These are phyloP conservation scores for Salix purpurea DNA, from an alignment of 345 rosid species.

Conservation along the genomic window DNA sequence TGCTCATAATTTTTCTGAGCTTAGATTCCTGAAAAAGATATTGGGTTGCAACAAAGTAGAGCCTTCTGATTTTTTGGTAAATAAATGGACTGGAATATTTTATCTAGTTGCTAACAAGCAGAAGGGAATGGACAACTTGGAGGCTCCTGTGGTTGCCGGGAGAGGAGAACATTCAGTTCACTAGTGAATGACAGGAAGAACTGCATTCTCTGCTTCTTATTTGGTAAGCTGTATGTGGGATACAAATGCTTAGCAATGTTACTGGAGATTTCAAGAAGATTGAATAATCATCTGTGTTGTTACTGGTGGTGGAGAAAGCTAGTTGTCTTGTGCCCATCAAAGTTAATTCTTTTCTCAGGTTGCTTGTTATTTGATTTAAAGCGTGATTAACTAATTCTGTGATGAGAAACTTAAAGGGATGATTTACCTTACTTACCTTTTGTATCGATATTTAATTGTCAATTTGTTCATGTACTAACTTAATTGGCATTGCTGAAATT, in stretches of 20 bases:
- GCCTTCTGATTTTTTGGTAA: slow-evolving; percentile 24
- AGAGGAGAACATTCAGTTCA: slow-evolving; percentile 8
- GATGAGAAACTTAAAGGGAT: slow-evolving; percentile 2
- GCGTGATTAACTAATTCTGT: not conserved
- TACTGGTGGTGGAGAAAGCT: slow-evolving; percentile 19
- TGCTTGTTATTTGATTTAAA: slow-evolving; percentile 14
- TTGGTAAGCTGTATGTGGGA: slow-evolving; percentile 1
- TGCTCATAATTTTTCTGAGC: slow-evolving; percentile 24
- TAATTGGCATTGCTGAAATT: not conserved
- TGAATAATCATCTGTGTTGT: slow-evolving; percentile 15
- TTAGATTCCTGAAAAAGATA: slow-evolving; percentile 23
- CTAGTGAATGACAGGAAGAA: slow-evolving; percentile 13
- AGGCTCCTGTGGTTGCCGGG: slow-evolving; percentile 7
- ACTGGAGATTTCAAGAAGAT: slow-evolving; percentile 7
- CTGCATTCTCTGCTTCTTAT: slow-evolving; percentile 8
- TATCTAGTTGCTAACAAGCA: slow-evolving; percentile 11
- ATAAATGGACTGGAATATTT: slow-evolving; percentile 9
- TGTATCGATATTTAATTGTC: not conserved
- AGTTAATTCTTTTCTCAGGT: slow-evolving; percentile 10
- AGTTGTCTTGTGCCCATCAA: not conserved
- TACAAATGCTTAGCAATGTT: not conserved
- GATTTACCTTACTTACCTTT: not conserved
- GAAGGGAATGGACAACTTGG: slow-evolving; percentile 13
- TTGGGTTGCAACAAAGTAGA: slow-evolving; percentile 5
- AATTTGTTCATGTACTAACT: not conserved